A percentile compares a stretch with the other conserved stretches of the same genome.
Evolutionary conservation across 129 eudicot genomes (phyloP).

Genomic region (Arctium minus): DNA sequence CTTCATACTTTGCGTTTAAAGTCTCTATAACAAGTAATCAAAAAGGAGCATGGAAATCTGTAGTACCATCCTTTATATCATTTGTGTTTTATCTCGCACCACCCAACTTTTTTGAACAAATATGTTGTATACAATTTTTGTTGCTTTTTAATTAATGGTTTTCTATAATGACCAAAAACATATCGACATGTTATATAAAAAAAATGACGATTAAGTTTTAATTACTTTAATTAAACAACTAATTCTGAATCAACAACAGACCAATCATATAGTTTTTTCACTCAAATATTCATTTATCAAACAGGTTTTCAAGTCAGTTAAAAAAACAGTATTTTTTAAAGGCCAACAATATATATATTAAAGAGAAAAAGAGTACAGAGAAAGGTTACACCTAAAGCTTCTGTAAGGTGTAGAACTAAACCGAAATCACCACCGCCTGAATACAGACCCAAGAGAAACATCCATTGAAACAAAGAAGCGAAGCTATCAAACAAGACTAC

Average conservation of each 20-base stretch:
- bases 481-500: too few relatives aligned
- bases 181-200: neutral
- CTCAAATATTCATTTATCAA: neutral
- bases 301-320: neutral
- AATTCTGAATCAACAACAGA: too few relatives aligned
- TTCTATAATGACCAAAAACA: neutral
- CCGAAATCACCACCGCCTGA: too few relatives aligned
- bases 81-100: neutral
- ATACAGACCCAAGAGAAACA: too few relatives aligned
- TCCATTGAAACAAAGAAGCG: too few relatives aligned
- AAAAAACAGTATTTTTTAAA: neutral
- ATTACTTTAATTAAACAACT: too few relatives aligned
- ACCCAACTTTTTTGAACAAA: neutral
- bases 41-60: neutral
- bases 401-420: too few relatives aligned
- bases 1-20: too few relatives aligned
- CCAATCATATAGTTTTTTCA: neutral
- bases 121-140: neutral
- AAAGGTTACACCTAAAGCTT: too few relatives aligned
- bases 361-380: too few relatives aligned
- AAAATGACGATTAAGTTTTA: neutral
- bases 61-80: neutral
- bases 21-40: neutral
- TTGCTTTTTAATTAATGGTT: neutral
- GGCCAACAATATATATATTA: too few relatives aligned